Evolutionary conservation across 1,284 basidiomycete genomes (phyloP).

Genomic region (Tranzscheliella williamsii): DNA sequence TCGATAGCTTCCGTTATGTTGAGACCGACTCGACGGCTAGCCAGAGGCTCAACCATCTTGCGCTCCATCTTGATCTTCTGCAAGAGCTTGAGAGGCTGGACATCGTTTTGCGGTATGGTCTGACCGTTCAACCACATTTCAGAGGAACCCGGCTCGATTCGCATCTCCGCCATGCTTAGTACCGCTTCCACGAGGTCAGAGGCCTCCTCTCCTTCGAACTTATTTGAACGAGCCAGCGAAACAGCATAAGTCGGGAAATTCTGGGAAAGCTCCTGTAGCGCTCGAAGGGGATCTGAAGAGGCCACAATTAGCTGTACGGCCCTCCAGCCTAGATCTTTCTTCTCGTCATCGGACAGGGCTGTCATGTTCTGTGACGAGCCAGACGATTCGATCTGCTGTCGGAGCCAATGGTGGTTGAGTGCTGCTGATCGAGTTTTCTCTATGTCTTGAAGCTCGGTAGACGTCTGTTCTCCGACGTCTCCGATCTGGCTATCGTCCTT

Average conservation of each 20-base stretch:
- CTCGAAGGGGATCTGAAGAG: constrained; percentile 49
- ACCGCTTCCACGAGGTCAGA: constrained; percentile 27
- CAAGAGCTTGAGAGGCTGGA: constrained; percentile 32
- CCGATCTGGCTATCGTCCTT: constrained; percentile 25
- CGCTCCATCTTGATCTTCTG: constrained; percentile 72
- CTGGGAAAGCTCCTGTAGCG: constrained; percentile 47
- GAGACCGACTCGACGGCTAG: constrained; percentile 72
- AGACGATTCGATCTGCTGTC: constrained; percentile 12
- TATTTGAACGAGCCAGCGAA: constrained; percentile 33
- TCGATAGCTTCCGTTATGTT: constrained; percentile 72
- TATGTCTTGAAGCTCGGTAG: neutral
- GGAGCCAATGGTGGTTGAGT: constrained; percentile 13
- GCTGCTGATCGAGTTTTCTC: neutral
- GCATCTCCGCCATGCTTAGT: constrained; percentile 14
- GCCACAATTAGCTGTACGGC: constrained; percentile 38
- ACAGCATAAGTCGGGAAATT: constrained; percentile 52
- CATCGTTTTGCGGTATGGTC: constrained; percentile 16
- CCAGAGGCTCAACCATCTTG: constrained; percentile 66
- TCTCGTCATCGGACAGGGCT: constrained; percentile 20
- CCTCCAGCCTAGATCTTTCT: constrained; percentile 31
- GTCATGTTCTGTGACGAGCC: constrained; percentile 1
- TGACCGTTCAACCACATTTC: constrained; percentile 57
- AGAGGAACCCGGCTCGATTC: constrained; percentile 36
- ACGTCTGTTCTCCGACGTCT: constrained; percentile 7
- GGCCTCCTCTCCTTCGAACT: constrained; percentile 8